Evolutionary conservation across 805 yeast species (phyloP).

Genomic region (Blastobotrys peoriensis): DNA sequence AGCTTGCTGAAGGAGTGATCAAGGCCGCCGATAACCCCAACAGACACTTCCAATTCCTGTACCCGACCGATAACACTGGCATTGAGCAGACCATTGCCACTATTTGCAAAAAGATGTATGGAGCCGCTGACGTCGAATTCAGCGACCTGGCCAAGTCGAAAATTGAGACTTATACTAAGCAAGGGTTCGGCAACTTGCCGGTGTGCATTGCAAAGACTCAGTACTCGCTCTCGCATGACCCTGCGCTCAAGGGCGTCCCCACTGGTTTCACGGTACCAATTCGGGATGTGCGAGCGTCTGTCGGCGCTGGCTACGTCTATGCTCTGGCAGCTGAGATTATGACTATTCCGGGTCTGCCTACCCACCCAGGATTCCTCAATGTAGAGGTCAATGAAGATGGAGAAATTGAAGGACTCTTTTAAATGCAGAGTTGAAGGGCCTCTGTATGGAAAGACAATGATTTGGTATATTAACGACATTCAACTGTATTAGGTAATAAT

Average conservation of each 20-base stretch:
- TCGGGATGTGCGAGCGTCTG: slow-evolving; percentile 87
- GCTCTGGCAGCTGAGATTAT: slow-evolving; percentile 95
- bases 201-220: slow-evolving; percentile 97
- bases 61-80: slow-evolving; percentile 53
- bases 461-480: slow-evolving; percentile 7
- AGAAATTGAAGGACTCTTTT: slow-evolving; percentile 88
- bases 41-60: slow-evolving; percentile 57
- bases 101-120: slow-evolving; percentile 87
- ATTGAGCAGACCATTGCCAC: slow-evolving; percentile 75
- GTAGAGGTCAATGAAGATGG: slow-evolving; percentile 92
- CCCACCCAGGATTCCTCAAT: slow-evolving; percentile 94
- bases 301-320: slow-evolving; percentile 95
- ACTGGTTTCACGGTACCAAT: slow-evolving; percentile 90
- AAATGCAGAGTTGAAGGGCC: slow-evolving; percentile 12
- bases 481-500: too few relatives aligned
- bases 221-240: slow-evolving; percentile 92
- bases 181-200: slow-evolving; percentile 88
- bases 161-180: slow-evolving; percentile 73
- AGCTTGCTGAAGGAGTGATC: slow-evolving; percentile 76
- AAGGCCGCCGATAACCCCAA: slow-evolving; percentile 49
- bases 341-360: slow-evolving; percentile 96
- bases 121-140: slow-evolving; percentile 80
- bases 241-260: slow-evolving; percentile 90
- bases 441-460: not conserved
- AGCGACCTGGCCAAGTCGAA: slow-evolving; percentile 76